phyloP scores from a whole-genome alignment of 2,329 filamentous ascomycete species.

The Colletotrichum orchidophilum region DNA sequence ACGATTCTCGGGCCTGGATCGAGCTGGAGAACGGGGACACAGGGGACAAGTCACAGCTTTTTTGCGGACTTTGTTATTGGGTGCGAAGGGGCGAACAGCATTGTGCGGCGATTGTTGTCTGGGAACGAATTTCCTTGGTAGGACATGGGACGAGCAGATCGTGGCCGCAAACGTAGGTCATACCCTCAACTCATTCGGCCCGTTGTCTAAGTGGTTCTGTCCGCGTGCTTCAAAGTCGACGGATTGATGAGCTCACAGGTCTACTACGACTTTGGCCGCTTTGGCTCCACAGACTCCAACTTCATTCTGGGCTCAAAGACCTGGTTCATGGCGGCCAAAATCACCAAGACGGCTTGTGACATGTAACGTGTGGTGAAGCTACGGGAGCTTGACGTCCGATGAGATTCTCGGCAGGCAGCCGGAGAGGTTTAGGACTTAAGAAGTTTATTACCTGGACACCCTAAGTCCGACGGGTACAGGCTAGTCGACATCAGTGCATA shows the following conservation, averaged over 20 bases:
- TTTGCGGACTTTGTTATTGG: conserved; percentile 63
- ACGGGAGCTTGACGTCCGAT: conserved; percentile 60
- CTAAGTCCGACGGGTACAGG: conserved; percentile 65
- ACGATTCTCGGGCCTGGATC: conserved; percentile 53
- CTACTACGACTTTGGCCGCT: conserved; percentile 66
- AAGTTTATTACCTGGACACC: conserved; percentile 66
- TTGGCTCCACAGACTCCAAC: conserved; percentile 63
- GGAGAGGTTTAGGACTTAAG: conserved; percentile 63
- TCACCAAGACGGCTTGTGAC: conserved; percentile 68
- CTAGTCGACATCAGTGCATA: conserved; percentile 67
- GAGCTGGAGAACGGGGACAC: conserved; percentile 46
- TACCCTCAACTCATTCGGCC: not conserved
- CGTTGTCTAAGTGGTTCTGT: not conserved
- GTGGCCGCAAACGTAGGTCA: conserved; percentile 65
- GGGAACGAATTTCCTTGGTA: conserved; percentile 62
- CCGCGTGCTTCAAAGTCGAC: not conserved
- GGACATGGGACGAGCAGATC: conserved; percentile 67
- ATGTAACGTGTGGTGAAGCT: conserved; percentile 69
- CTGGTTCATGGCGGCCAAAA: conserved; percentile 67
- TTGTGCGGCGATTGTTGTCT: conserved; percentile 58
- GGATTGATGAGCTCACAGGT: not conserved
- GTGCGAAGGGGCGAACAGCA: conserved; percentile 62
- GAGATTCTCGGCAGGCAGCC: conserved; percentile 63
- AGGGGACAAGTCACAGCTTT: conserved; percentile 43
- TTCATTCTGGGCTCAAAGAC: conserved; percentile 70